Conservation (phyloP, 2,329 filamentous ascomycete genomes). For the Sclerotinia minor region DNA sequence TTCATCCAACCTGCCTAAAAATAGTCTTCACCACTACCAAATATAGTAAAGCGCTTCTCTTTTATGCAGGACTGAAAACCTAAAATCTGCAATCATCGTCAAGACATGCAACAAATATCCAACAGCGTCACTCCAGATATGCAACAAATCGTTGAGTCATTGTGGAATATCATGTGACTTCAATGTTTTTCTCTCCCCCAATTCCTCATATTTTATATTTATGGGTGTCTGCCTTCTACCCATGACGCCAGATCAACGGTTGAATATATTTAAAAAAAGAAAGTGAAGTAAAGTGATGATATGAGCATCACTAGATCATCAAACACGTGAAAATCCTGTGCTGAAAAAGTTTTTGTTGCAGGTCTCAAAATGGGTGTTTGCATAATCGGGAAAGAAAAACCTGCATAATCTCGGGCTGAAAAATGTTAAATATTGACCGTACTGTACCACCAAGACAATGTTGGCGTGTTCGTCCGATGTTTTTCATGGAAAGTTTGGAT, state of each 20-base stretch:
- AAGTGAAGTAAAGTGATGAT: not conserved
- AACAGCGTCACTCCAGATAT: constrained; percentile 23
- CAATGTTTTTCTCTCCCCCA: not conserved
- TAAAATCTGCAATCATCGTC: not conserved
- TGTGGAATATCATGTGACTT: not conserved
- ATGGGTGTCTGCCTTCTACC: not conserved
- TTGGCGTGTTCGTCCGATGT: not conserved
- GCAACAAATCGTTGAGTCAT: constrained; percentile 22
- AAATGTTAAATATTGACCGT: not conserved
- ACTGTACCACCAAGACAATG: not conserved
- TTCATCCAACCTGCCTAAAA: constrained; percentile 7
- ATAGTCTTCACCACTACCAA: not conserved
- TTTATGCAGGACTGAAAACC: constrained; percentile 2
- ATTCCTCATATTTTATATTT: not conserved
- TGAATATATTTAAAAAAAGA: too few relatives aligned
- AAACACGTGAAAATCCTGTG: not conserved
- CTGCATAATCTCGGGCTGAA: constrained; percentile 11
- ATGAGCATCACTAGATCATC: not conserved
- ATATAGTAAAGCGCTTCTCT: constrained; percentile 9
- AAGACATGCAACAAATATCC: constrained; percentile 20
- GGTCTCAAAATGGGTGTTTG: constrained; percentile 14
- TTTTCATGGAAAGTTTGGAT: not conserved
- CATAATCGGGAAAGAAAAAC: constrained; percentile 7
- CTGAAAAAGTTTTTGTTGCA: constrained; percentile 18
- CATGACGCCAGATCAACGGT: not conserved